Evolutionary conservation across 768 basidiomycete genomes (phyloP), one percentile per base, ranked within the genome.

Genomic region (Mycena capillaripes): DNA sequence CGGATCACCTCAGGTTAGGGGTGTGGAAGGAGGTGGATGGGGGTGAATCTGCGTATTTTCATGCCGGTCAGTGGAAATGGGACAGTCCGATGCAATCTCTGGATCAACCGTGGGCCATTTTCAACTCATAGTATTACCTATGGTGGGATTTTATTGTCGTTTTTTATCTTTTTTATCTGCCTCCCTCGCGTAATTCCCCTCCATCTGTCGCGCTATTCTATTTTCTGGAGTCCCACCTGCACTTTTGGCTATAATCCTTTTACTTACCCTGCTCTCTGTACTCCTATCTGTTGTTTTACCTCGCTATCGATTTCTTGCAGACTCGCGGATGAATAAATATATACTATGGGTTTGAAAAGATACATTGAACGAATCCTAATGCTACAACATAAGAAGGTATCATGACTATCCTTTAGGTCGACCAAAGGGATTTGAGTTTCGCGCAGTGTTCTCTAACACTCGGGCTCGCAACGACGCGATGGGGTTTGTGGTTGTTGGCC

Each of bases 51-150:
- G 86, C 91, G 56, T 94, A 91, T 79, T 94, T 89, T 82, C 86
- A 88, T 74, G 74, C 85, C 30, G 82, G 81, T 63, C 87, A 87
- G 48, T 95, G 91, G 91, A 94, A 92, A 82, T 95, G 90, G 89
- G 93, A 93, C 65, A 86, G 88, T 74, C 78, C 85, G 40, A 93
- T 95, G 92, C 82, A 86, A 70, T 82, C 88, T 50, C 78, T 86
- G 72, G 93, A 94, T 8, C 90, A 89, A 78, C 86, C 92, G 27
- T 95, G 94, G 94, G 92, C 91, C 36, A 90, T 94, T 76, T 91
- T 85, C 82, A 86, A 85, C 75, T 88, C 88, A 83, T 89, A 85
- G 82, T 82, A 78, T 71, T 76, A 79, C 78, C 74, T 80, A 73
- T 71, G 75, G 75, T 79, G 81, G 81, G 75, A 75, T 80, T 73